phyloP scores from a whole-genome alignment of 2,329 filamentous ascomycete species.

The Macrophomina phaseolina region DNA sequence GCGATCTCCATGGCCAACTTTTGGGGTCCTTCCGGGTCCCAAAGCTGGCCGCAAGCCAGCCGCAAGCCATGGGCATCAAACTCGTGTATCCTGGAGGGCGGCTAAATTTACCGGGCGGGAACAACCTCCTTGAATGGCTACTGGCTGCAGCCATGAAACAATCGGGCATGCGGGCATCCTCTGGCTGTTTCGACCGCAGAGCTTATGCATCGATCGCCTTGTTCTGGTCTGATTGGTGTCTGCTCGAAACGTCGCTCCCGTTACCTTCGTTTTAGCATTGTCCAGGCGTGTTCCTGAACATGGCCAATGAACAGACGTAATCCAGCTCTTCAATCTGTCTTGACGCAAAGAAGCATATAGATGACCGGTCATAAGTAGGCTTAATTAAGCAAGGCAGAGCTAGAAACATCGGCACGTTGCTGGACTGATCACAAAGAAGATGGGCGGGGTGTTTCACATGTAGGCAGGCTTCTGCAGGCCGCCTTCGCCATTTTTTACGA shows the following conservation, averaged over 20 bases:
- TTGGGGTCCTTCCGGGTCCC: not conserved
- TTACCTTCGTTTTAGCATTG: not conserved
- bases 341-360: constrained; percentile 1
- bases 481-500: not conserved
- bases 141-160: constrained; percentile 15
- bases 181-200: constrained; percentile 6
- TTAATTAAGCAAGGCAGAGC: not conserved
- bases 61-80: not conserved
- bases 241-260: not conserved
- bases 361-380: not conserved
- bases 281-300: constrained; percentile 4
- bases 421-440: not conserved
- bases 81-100: not conserved
- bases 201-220: constrained; percentile 4
- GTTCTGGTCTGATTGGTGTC: not conserved
- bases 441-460: not conserved
- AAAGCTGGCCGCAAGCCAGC: not conserved
- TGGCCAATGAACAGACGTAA: not conserved
- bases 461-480: not conserved
- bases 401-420: not conserved
- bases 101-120: not conserved
- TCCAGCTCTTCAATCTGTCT: not conserved
- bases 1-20: not conserved
- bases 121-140: not conserved
- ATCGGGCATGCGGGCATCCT: not conserved